These are phyloP conservation scores for Lepidopterella palustris DNA, from an alignment of 495 filamentous ascomycete genomes.

Conservation along the genomic window DNA sequence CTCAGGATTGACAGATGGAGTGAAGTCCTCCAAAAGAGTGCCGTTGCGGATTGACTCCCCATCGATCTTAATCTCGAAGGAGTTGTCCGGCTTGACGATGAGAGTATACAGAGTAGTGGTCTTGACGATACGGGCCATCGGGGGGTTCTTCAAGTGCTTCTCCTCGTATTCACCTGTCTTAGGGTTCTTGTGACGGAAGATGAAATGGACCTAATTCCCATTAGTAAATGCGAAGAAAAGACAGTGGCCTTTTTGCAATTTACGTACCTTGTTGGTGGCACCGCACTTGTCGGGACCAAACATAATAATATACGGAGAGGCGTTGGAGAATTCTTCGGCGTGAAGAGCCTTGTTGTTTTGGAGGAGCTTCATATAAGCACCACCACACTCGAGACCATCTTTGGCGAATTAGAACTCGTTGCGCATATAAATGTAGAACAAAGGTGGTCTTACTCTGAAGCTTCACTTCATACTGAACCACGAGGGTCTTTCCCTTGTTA, in stretches of 20 bases:
- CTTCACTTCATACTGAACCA: slow-evolving; percentile 99
- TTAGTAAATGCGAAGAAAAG: slow-evolving; percentile 8
- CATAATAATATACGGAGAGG: slow-evolving; percentile 98
- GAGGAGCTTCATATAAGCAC: slow-evolving; percentile 98
- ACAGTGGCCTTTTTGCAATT: not conserved
- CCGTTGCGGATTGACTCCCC: slow-evolving; percentile 79
- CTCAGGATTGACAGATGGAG: slow-evolving; percentile 83
- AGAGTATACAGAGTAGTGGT: slow-evolving; percentile 90
- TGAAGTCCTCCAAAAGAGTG: slow-evolving; percentile 91
- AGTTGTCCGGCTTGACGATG: slow-evolving; percentile 92
- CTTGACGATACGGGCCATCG: slow-evolving; percentile 82
- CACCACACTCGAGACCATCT: slow-evolving; percentile 97
- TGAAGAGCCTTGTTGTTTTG: slow-evolving; percentile 96
- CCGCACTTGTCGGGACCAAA: slow-evolving; percentile 99
- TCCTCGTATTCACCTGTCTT: slow-evolving; percentile 99
- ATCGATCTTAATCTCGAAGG: slow-evolving; percentile 83
- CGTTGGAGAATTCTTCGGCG: slow-evolving; percentile 95
- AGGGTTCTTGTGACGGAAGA: slow-evolving; percentile 99
- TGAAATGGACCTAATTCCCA: slow-evolving; percentile 78
- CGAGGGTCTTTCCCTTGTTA: slow-evolving; percentile 92
- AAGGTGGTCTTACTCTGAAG: slow-evolving; percentile 70
- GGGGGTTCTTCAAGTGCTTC: slow-evolving; percentile 89
- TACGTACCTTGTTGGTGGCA: slow-evolving; percentile 86
- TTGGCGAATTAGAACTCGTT: slow-evolving; percentile 28
- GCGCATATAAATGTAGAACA: not conserved